These are phyloP conservation scores for Kalaharituber pfeilii DNA, from an alignment of 2,329 filamentous ascomycete species.

Conservation along the genomic window DNA sequence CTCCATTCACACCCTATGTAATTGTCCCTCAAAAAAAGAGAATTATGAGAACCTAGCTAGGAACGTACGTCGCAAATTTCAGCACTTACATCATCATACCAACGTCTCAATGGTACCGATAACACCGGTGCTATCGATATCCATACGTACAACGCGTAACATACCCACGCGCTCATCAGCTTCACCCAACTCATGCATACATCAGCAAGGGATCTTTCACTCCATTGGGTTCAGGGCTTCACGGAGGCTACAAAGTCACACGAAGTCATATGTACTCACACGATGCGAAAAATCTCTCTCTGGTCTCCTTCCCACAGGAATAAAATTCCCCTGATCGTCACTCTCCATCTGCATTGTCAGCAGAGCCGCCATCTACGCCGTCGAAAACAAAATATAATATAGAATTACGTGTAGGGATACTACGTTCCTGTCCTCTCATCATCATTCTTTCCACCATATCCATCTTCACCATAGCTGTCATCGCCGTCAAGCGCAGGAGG, in stretches of 20 bases:
- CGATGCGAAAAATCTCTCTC: too few relatives aligned
- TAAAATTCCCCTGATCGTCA: constrained; percentile 53
- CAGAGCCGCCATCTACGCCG: constrained; percentile 85
- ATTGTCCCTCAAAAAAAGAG: background rate
- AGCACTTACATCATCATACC: background rate
- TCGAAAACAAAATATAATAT: constrained; percentile 95
- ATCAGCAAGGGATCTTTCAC: too few relatives aligned
- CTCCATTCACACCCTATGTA: background rate
- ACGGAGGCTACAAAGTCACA: too few relatives aligned
- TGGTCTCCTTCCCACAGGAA: constrained; percentile 83
- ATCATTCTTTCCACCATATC: constrained; percentile 49
- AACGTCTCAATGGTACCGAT: background rate
- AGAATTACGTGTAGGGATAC: constrained; percentile 93
- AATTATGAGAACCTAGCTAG: background rate
- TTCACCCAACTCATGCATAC: constrained; percentile 99
- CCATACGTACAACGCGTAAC: constrained; percentile 88
- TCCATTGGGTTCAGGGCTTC: too few relatives aligned
- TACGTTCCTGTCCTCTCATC: constrained; percentile 81
- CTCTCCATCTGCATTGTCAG: constrained; percentile 63
- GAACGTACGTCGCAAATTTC: background rate
- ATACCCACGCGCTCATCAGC: constrained; percentile 94
- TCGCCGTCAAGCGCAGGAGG: constrained; percentile 78
- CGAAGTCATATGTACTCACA: too few relatives aligned
- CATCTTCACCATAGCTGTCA: constrained; percentile 46
- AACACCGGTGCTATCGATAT: constrained; percentile 58